phyloP scores from a whole-genome alignment of 202 grass and related monocot genomes.

The Setaria viridis region DNA sequence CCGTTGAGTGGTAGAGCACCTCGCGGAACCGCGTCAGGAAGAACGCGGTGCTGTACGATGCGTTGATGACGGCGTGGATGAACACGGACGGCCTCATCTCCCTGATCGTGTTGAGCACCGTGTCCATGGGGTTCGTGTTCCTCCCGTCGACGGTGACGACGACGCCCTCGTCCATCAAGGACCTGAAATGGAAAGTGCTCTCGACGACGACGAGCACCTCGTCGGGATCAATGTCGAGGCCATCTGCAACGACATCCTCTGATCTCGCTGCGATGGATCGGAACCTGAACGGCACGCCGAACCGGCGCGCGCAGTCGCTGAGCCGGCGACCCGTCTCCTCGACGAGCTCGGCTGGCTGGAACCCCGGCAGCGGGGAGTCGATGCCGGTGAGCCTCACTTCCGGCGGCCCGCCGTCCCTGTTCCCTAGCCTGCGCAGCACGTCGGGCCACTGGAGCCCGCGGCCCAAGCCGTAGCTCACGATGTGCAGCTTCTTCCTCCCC shows the following conservation, averaged over 20 bases:
- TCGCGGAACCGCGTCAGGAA: slow-evolving; percentile 12
- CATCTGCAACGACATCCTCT: slow-evolving; percentile 43
- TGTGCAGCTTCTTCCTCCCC: slow-evolving; percentile 48
- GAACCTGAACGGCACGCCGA: slow-evolving; percentile 64
- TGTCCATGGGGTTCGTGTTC: slow-evolving; percentile 14
- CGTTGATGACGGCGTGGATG: slow-evolving; percentile 1
- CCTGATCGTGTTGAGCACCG: not conserved
- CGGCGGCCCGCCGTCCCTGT: slow-evolving; percentile 51
- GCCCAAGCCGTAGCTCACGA: not conserved
- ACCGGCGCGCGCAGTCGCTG: slow-evolving; percentile 43
- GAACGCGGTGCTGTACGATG: not conserved
- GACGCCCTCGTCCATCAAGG: slow-evolving; percentile 57
- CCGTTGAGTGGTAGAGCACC: not conserved
- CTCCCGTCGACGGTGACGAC: slow-evolving; percentile 4
- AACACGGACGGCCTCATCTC: slow-evolving; percentile 13
- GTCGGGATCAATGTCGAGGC: slow-evolving; percentile 54
- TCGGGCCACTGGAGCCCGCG: slow-evolving; percentile 71
- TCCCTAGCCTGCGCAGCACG: slow-evolving; percentile 52
- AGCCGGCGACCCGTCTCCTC: slow-evolving; percentile 61
- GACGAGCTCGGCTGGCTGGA: slow-evolving; percentile 53
- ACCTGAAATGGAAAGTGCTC: slow-evolving; percentile 58
- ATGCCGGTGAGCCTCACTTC: slow-evolving; percentile 70
- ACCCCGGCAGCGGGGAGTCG: slow-evolving; percentile 55
- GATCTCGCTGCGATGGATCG: slow-evolving; percentile 48
- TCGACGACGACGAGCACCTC: slow-evolving; percentile 66